Percentiles rank a stretch among this genome's conserved stretches.
phyloP scores from a whole-genome alignment of 2,329 filamentous ascomycete genomes.

The Alternaria viburni region DNA sequence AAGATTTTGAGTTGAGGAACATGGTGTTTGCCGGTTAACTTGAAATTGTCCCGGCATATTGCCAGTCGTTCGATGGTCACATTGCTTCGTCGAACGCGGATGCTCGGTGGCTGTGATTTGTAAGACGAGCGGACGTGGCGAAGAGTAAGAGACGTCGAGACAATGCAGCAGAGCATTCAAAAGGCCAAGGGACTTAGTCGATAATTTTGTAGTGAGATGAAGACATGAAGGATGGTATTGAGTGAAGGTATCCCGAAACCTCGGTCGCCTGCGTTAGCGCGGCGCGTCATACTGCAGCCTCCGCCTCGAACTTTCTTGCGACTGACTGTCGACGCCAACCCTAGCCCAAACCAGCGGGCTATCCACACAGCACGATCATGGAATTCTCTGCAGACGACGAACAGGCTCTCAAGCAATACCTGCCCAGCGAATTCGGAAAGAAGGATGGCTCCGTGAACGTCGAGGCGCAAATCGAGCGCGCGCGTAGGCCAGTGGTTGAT shows the following conservation, averaged over 20 bases:
- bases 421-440: constrained; percentile 87
- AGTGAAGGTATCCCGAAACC: neutral
- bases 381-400: constrained; percentile 54
- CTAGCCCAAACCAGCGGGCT: constrained; percentile 8
- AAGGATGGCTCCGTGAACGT: constrained; percentile 75
- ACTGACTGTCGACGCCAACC: neutral
- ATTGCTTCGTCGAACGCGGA: neutral
- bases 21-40: neutral
- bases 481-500: constrained; percentile 65
- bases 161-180: neutral
- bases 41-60: neutral
- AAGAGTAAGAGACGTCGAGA: neutral
- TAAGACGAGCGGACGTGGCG: neutral
- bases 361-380: constrained; percentile 19
- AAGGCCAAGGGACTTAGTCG: neutral
- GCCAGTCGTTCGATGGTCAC: neutral
- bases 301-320: constrained; percentile 3
- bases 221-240: neutral
- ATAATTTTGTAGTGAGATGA: neutral
- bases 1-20: neutral
- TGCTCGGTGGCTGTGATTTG: neutral
- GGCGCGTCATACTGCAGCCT: constrained; percentile 20
- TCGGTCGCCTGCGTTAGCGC: constrained; percentile 3
- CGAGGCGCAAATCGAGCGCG: constrained; percentile 79
- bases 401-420: constrained; percentile 75